Evolutionary conservation across 2,329 filamentous ascomycete species (phyloP).

Genomic region (Ciborinia camelliae): DNA sequence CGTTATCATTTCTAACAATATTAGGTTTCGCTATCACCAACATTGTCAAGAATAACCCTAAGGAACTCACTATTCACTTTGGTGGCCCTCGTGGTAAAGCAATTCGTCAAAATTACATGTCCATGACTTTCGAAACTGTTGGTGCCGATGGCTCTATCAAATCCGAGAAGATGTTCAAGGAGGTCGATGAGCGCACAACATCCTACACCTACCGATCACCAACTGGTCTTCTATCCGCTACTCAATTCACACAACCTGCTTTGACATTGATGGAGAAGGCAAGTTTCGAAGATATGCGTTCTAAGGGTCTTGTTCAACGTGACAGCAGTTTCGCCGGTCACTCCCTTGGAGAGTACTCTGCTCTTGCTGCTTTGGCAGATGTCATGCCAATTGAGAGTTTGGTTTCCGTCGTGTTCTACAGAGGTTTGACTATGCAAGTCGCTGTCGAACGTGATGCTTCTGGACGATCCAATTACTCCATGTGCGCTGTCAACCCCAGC

Average conservation of each 20-base stretch:
- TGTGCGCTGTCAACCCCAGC: slow-evolving; percentile 98
- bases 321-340: slow-evolving; percentile 98
- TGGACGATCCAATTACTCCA: slow-evolving; percentile 96
- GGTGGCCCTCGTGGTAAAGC: slow-evolving; percentile 95
- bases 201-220: slow-evolving; percentile 98
- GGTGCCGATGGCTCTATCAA: slow-evolving; percentile 88
- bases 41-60: slow-evolving; percentile 99
- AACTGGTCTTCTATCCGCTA: slow-evolving; percentile 89
- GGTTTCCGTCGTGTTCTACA: slow-evolving; percentile 98
- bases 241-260: slow-evolving; percentile 96
- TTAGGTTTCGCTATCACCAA: slow-evolving; percentile 92
- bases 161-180: slow-evolving; percentile 99
- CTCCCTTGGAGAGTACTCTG: slow-evolving; percentile 97
- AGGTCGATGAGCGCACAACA: slow-evolving; percentile 85
- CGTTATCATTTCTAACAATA: slow-evolving; percentile 29
- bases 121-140: slow-evolving; percentile 99
- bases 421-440: slow-evolving; percentile 98
- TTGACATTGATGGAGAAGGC: slow-evolving; percentile 99
- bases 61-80: slow-evolving; percentile 97
- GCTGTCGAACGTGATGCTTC: slow-evolving; percentile 92
- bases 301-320: slow-evolving; percentile 90
- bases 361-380: slow-evolving; percentile 89
- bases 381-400: slow-evolving; percentile 99
- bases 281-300: slow-evolving; percentile 97
- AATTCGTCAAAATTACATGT: slow-evolving; percentile 98